Evolutionary conservation across 208 protist species (phyloP).

Genomic region (Trypanosoma cruzi): DNA sequence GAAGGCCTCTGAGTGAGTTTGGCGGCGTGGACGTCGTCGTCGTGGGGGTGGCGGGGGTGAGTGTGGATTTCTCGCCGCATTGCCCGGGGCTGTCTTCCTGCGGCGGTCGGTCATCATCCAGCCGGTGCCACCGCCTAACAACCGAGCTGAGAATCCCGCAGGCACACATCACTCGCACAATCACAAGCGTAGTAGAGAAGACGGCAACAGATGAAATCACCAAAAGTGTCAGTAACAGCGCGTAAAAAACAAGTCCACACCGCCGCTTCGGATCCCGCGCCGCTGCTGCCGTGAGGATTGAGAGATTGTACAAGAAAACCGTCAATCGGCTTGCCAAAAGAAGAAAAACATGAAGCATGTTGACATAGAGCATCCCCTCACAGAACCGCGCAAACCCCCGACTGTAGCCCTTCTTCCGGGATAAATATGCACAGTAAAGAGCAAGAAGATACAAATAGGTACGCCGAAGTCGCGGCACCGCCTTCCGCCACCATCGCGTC

Average conservation of each 20-base stretch:
- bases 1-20: neutral
- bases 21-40: neutral
- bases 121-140: slow-evolving; percentile 1
- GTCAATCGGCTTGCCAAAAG: slow-evolving; percentile 3
- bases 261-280: neutral
- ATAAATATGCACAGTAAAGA: slow-evolving; percentile 6
- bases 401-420: neutral
- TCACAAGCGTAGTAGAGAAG: slow-evolving; percentile 7
- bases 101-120: neutral
- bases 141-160: slow-evolving; percentile 12
- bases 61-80: neutral
- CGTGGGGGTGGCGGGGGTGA: too few species aligned
- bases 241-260: slow-evolving; percentile 2
- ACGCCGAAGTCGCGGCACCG: slow-evolving; percentile 5
- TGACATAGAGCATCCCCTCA: slow-evolving; percentile 32
- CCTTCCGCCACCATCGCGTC: slow-evolving; percentile 27
- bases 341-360: slow-evolving; percentile 14
- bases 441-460: slow-evolving; percentile 17
- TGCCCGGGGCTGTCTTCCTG: neutral
- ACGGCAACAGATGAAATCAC: slow-evolving; percentile 3
- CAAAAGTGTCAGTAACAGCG: neutral
- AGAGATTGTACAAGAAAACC: slow-evolving; percentile 11
- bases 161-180: slow-evolving; percentile 11
- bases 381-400: slow-evolving; percentile 21
- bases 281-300: neutral